Conservation (phyloP, 2,329 filamentous ascomycete species). For the Rhynchosporium graminicola region DNA sequence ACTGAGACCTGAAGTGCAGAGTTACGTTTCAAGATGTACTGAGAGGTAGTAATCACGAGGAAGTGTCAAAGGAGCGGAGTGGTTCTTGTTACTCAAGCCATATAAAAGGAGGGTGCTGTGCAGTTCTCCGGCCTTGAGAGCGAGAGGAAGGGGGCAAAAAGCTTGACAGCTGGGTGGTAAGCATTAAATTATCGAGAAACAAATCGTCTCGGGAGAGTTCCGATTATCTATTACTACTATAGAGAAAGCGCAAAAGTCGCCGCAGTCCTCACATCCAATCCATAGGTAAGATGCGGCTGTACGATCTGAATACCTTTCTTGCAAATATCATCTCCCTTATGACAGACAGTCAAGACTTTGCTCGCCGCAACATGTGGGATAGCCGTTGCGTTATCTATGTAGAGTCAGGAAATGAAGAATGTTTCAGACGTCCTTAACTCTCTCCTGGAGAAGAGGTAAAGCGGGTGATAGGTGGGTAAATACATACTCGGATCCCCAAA, state of each 20-base stretch:
- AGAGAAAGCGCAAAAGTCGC: constrained; percentile 41
- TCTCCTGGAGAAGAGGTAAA: neutral
- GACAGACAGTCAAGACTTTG: constrained; percentile 49
- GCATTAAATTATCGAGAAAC: too few species aligned
- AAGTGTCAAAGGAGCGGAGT: too few species aligned
- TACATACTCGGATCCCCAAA: constrained; percentile 47
- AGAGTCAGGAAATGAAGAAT: neutral
- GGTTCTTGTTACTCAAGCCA: too few species aligned
- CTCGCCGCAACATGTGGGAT: constrained; percentile 32
- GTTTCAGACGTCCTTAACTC: too few species aligned
- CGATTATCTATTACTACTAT: neutral
- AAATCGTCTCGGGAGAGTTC: too few species aligned
- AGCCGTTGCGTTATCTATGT: constrained; percentile 29
- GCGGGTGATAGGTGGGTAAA: constrained; percentile 4
- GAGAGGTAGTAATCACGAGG: too few species aligned
- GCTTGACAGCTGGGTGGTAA: too few species aligned
- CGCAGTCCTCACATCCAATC: constrained; percentile 41
- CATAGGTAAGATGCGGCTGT: constrained; percentile 46
- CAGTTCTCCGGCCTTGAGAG: too few species aligned
- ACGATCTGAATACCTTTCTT: constrained; percentile 46
- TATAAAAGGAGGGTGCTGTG: too few species aligned
- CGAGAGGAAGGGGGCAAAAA: too few species aligned
- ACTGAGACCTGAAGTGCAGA: too few species aligned
- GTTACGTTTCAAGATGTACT: too few species aligned
- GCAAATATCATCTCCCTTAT: constrained; percentile 53